A percentile compares a stretch with the other conserved stretches of the same genome.
phyloP scores from a whole-genome alignment of 2,329 filamentous ascomycete species.

The Neonectria coccinea region DNA sequence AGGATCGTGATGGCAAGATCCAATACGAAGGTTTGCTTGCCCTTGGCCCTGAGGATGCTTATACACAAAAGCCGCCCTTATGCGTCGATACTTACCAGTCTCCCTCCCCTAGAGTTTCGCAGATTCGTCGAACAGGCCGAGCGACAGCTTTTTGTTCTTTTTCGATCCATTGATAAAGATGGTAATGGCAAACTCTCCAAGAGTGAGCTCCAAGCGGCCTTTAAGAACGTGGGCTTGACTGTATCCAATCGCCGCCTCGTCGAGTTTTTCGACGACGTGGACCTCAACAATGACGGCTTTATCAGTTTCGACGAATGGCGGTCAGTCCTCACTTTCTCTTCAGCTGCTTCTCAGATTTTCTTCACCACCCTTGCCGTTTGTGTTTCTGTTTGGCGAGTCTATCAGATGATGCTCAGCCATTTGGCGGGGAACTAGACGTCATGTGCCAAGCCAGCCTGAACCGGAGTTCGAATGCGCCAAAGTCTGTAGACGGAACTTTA shows the following conservation, averaged over 20 bases:
- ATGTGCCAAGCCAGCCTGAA: constrained; percentile 43
- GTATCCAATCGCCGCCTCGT: constrained; percentile 83
- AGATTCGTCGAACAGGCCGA: constrained; percentile 90
- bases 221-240: constrained; percentile 80
- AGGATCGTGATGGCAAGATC: constrained; percentile 88
- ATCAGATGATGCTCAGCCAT: constrained; percentile 45
- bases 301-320: constrained; percentile 97
- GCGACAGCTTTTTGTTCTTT: constrained; percentile 82
- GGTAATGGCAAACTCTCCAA: constrained; percentile 88
- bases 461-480: constrained; percentile 27
- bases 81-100: constrained; percentile 37
- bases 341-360: constrained; percentile 6
- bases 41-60: constrained; percentile 31
- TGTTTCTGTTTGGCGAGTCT: constrained; percentile 29
- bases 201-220: constrained; percentile 83
- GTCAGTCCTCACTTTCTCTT: constrained; percentile 66
- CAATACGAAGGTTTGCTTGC: constrained; percentile 81
- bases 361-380: constrained; percentile 15
- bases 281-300: constrained; percentile 86
- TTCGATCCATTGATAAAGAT: constrained; percentile 87
- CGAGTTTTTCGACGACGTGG: constrained; percentile 90
- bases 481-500: constrained; percentile 11
- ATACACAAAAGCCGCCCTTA: constrained; percentile 20
- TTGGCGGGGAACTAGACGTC: constrained; percentile 45
- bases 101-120: constrained; percentile 77